Base-by-base conservation (phyloP, 257 asterid genomes). In the Agastache rugosa region DNA sequence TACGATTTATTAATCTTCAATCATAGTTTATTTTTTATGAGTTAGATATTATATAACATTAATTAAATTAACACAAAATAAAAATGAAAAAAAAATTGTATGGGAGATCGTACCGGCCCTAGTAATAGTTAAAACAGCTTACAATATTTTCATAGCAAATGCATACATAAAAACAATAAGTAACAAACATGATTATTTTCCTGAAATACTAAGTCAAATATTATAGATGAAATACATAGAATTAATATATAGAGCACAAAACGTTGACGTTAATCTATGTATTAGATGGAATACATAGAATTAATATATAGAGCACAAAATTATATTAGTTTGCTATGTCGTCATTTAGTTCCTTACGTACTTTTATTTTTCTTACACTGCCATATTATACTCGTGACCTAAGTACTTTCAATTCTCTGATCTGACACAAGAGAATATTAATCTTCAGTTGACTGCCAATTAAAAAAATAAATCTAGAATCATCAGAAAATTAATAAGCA, bases 371-470 rank as follows among this genome's bases (percentile, higher is more conserved):
- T 51, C 58, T 31, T 51, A 8, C 2, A 48, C 20, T 48, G 10
- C 10, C 55, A 51, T 51, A 51, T 51, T 53, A 56, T 11, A 1
- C 63, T 56, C 63, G 63, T 56, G 63, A 56, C 16, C n/a, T 22
- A 7, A 20, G 60, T 3, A 8, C 15, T 19, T 6, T n/a, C 7
- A 22, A 51, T 51, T 17, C 58, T 17, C 12, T 19, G 25, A 54
- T 54, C 29, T 19, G 60, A 54, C 60, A 20, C 29, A 0, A 8
- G 14, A 19, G 29, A 55, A 54, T 54, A 54, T 55, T 55, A 20
- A 25, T 25, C 39, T 12, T 58, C 19, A 27, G 14, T 58, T 27
- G 41, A 58, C 41, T 14, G 12, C 65, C 34, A 29, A 29, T 6
- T 8, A 17, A 51, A 7, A 15, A 53, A 53, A 19, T 1, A 48